These are phyloP conservation scores for Brassica juncea DNA, from an alignment of 345 rosid species.

Conservation along the genomic window DNA sequence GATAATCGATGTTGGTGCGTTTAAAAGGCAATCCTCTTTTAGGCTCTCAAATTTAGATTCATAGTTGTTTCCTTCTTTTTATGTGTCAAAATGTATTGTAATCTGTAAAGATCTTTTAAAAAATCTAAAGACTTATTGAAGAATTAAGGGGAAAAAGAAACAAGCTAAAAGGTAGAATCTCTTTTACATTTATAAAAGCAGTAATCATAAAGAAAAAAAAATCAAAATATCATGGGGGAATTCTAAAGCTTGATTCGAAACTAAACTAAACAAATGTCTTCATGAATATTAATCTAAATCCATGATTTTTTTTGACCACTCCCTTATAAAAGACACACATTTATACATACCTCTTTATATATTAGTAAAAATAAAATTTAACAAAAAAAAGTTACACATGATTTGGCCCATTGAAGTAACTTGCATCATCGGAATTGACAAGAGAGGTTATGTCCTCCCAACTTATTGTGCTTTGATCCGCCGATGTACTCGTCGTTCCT, in stretches of 20 bases:
- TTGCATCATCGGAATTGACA: conserved; percentile 49
- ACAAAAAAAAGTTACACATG: conserved; percentile 36
- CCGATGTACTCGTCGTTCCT: conserved; percentile 50
- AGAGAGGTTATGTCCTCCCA: conserved; percentile 60
- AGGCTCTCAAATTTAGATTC: conserved; percentile 35
- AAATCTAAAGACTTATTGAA: conserved; percentile 22
- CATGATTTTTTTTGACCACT: neutral
- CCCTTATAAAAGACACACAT: conserved; percentile 2
- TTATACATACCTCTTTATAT: conserved; percentile 34
- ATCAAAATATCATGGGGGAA: neutral
- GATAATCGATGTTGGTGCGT: conserved; percentile 35
- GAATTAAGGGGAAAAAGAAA: conserved; percentile 25
- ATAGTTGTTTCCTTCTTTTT: conserved; percentile 29
- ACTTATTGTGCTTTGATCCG: conserved; percentile 51
- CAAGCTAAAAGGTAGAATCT: conserved; percentile 27
- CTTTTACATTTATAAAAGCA: conserved; percentile 23
- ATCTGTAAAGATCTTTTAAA: conserved; percentile 5
- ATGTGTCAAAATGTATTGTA: conserved; percentile 33
- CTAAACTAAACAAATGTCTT: conserved; percentile 38
- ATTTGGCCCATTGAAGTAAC: conserved; percentile 46
- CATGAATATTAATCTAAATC: conserved; percentile 36
- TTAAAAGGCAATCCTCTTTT: conserved; percentile 37
- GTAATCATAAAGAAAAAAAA: neutral
- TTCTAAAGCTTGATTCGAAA: conserved; percentile 20
- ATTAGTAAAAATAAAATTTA: conserved; percentile 26